Evolutionary conservation across 148 eudicot species (phyloP), one percentile per base, ranked within the genome.

Genomic region (Linanthus parryae): DNA sequence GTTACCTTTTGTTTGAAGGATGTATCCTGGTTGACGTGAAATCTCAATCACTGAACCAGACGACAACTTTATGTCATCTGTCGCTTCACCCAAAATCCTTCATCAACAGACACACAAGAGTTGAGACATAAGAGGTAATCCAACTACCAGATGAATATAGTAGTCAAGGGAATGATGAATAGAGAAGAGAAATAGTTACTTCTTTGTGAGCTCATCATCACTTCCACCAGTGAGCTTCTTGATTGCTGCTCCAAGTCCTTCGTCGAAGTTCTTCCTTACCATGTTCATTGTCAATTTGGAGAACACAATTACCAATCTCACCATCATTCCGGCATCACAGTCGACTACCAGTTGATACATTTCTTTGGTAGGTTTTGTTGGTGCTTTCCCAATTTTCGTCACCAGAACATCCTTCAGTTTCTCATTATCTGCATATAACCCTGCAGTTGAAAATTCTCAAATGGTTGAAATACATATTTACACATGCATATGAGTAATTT

Each of bases 61-160:
- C 33, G 64, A 35, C 34, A 77, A 69, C 64, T 77, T 73, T 51
- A 65, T 72, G 61, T 69, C 78, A 58, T 77, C 75, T 38, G 74
- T 47, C 36, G 82, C 75, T 58, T 69, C 72, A 41, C 82, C 70
- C 75, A 72, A 65, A 26, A 77, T 29, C 75, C 82, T 76, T 50
- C 36, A 65, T 57, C 17, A 33, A 45, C 40, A 44, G 5, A 52
- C 1, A 45, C 28, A 8, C 1, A 25, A 30, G 33, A 21, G 28
- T 22, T 3, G 17, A 56, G 25, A 29, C 45, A 3, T 21, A 20
- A 44, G 36, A 8, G 16, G 44, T 3, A 22, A 44, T 6, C 22
- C 15, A 16, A 28, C 54, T 28, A n/a, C n/a, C n/a, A n/a, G n/a
- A n/a, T n/a, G n/a, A n/a, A n/a, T n/a, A n/a, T n/a, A n/a, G n/a